phyloP scores from a whole-genome alignment of 495 filamentous ascomycete species.

The Penicillium cataractarum region DNA sequence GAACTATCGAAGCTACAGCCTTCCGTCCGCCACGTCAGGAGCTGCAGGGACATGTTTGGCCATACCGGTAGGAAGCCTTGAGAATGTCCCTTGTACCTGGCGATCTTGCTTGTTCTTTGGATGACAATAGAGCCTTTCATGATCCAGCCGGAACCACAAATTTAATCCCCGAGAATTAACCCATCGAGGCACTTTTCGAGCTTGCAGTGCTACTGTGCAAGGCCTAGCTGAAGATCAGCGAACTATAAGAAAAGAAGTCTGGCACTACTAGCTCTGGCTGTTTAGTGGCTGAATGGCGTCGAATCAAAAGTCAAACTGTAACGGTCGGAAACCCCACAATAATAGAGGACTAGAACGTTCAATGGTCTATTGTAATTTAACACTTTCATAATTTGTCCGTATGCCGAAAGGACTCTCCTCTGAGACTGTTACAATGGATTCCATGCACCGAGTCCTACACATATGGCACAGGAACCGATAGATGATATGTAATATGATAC shows the following conservation, averaged over 20 bases:
- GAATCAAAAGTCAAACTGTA: neutral
- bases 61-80: neutral
- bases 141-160: no score
- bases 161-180: no score
- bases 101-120: neutral
- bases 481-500: no score
- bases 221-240: neutral
- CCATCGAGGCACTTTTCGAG: no score
- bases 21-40: neutral
- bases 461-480: no score
- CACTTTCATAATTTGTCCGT: neutral
- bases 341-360: neutral
- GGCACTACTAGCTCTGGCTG: neutral
- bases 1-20: neutral
- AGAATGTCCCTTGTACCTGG: slow-evolving; percentile 1
- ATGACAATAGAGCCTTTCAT: neutral
- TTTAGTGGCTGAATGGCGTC: neutral
- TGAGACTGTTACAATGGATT: no score
- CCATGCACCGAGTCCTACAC: no score
- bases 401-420: no score
- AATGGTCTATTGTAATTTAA: neutral
- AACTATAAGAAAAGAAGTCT: neutral
- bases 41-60: neutral
- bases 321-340: no score
- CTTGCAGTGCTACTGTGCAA: neutral